These are phyloP conservation scores for Sparassis latifolia DNA, from an alignment of 1,284 basidiomycete species.

Conservation along the genomic window DNA sequence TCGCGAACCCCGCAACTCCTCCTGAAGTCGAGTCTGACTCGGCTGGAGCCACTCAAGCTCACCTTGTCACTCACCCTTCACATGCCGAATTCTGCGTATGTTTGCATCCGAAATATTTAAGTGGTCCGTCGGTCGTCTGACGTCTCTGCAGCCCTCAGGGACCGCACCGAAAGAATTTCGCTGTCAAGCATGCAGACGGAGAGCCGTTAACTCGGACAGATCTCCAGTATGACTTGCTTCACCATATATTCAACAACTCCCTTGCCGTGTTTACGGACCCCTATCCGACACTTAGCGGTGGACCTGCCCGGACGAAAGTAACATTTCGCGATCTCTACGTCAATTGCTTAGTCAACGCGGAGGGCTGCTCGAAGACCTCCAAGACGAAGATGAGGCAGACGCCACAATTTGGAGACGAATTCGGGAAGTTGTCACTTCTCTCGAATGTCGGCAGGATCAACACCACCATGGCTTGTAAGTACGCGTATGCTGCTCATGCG, in stretches of 20 bases:
- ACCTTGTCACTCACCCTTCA: slow-evolving; percentile 2
- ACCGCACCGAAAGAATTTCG: slow-evolving; percentile 66
- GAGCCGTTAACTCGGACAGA: slow-evolving; percentile 75
- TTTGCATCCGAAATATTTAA: neutral
- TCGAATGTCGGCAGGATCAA: slow-evolving; percentile 93
- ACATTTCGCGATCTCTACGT: slow-evolving; percentile 84
- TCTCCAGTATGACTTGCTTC: slow-evolving; percentile 80
- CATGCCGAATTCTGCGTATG: slow-evolving; percentile 15
- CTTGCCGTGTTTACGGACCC: slow-evolving; percentile 69
- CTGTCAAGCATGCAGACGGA: slow-evolving; percentile 73
- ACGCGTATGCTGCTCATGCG: neutral
- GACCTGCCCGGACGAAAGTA: slow-evolving; percentile 46
- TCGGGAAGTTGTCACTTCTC: slow-evolving; percentile 79
- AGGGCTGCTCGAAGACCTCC: slow-evolving; percentile 81
- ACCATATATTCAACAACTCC: slow-evolving; percentile 70
- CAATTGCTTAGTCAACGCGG: slow-evolving; percentile 71
- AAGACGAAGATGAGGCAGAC: slow-evolving; percentile 81
- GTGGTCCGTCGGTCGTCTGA: neutral
- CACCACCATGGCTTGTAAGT: slow-evolving; percentile 88
- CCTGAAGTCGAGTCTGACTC: slow-evolving; percentile 1
- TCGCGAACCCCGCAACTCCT: slow-evolving; percentile 14
- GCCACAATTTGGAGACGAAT: slow-evolving; percentile 74
- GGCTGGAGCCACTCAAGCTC: slow-evolving; percentile 1
- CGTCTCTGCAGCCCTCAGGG: slow-evolving; percentile 37
- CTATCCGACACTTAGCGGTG: slow-evolving; percentile 29